Percentiles rank a stretch among this genome's conserved stretches.
These are phyloP conservation scores for Cucurbita argyrosperma DNA, from an alignment of 306 rosid species.

Conservation along the genomic window DNA sequence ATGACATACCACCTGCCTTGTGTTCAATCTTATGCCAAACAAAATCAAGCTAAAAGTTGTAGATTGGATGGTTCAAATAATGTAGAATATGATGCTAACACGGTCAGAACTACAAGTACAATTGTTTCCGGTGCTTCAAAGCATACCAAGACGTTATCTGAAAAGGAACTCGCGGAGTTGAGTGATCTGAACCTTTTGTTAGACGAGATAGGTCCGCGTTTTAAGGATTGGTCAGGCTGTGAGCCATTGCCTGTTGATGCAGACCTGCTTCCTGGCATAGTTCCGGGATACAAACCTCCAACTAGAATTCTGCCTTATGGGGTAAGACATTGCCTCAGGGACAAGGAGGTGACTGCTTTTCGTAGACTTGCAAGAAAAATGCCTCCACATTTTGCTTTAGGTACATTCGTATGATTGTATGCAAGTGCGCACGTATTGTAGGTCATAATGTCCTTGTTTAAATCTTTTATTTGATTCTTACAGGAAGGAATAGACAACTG, in stretches of 20 bases:
- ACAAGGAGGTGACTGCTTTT: slow-evolving; percentile 50
- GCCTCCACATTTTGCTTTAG: slow-evolving; percentile 92
- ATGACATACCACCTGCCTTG: slow-evolving; percentile 65
- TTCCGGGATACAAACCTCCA: slow-evolving; percentile 62
- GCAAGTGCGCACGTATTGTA: slow-evolving; percentile 11
- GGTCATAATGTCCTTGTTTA: neutral
- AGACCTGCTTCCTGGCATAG: slow-evolving; percentile 53
- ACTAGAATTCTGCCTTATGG: slow-evolving; percentile 72
- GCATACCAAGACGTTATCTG: slow-evolving; percentile 38
- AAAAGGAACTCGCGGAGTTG: slow-evolving; percentile 43
- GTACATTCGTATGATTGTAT: slow-evolving; percentile 27
- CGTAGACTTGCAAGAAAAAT: slow-evolving; percentile 63
- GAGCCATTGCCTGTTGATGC: slow-evolving; percentile 93
- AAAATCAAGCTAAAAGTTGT: slow-evolving; percentile 13
- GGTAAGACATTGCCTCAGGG: slow-evolving; percentile 32
- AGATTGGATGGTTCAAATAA: slow-evolving; percentile 5
- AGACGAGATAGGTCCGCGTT: slow-evolving; percentile 83
- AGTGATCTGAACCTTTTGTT: slow-evolving; percentile 50
- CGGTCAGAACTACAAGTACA: slow-evolving; percentile 15
- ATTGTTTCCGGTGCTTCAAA: slow-evolving; percentile 16
- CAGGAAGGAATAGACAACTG: slow-evolving; percentile 80
- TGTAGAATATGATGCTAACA: slow-evolving; percentile 19
- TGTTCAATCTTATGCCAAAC: slow-evolving; percentile 28
- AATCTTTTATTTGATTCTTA: slow-evolving; percentile 11
- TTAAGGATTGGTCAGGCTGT: slow-evolving; percentile 74